These are phyloP conservation scores for Penicillium pancosmium DNA, from an alignment of 495 filamentous ascomycete genomes.

Conservation along the genomic window DNA sequence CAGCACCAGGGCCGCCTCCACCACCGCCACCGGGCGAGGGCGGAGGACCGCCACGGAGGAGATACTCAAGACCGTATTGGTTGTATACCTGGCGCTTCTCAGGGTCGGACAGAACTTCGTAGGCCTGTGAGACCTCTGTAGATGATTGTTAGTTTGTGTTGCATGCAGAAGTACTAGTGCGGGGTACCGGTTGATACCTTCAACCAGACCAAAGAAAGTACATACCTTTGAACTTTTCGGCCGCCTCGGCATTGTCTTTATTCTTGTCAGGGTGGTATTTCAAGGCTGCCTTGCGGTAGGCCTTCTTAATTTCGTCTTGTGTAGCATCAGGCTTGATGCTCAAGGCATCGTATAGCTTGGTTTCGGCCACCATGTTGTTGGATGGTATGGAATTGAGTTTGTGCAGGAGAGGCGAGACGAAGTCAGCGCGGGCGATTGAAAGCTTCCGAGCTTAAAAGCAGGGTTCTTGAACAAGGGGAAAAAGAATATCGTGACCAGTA, in stretches of 20 bases:
- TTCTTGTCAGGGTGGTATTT: conserved; percentile 98
- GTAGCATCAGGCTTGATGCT: conserved; percentile 75
- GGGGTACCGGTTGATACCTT: conserved; percentile 12
- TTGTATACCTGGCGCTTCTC: conserved; percentile 97
- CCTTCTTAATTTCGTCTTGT: conserved; percentile 97
- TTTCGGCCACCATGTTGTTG: conserved; percentile 75
- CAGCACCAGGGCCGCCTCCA: conserved; percentile 49
- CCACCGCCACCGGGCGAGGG: conserved; percentile 54
- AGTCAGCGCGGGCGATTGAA: conserved; percentile 11
- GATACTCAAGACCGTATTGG: conserved; percentile 89
- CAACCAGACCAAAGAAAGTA: conserved; percentile 7
- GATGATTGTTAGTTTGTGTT: conserved; percentile 17
- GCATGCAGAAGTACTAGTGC: conserved; percentile 4
- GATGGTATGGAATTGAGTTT: conserved; percentile 33
- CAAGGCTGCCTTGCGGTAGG: conserved; percentile 88
- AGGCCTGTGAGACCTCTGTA: conserved; percentile 86
- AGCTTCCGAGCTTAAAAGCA: conserved; percentile 15
- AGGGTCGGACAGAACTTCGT: conserved; percentile 95
- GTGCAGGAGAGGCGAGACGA: conserved; percentile 5
- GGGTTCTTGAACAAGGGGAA: conserved; percentile 16
- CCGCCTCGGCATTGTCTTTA: conserved; percentile 79
- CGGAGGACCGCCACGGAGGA: conserved; percentile 79
- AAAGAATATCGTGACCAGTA: conserved; percentile 9
- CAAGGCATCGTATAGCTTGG: conserved; percentile 80
- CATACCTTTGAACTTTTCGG: conserved; percentile 84